phyloP scores from a whole-genome alignment of 805 yeast species.

The Kuraishia hungarica region DNA sequence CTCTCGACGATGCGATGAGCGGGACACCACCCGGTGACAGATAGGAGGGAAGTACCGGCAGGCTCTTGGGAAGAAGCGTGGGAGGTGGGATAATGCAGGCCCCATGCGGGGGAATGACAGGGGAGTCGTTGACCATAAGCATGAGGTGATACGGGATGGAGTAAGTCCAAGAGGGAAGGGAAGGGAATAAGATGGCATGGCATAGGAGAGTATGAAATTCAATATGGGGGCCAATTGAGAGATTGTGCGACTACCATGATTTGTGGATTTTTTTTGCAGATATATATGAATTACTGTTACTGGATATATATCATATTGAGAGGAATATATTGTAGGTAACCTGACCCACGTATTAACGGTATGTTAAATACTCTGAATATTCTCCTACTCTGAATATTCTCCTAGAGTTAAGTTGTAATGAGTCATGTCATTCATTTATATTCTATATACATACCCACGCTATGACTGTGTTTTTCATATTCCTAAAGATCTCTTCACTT shows the following conservation, averaged over 20 bases:
- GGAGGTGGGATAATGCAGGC: background rate
- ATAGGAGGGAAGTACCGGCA: too few relatives aligned
- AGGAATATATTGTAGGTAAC: too few relatives aligned
- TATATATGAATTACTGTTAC: too few relatives aligned
- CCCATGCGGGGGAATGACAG: background rate
- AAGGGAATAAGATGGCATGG: background rate
- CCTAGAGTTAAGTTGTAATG: too few relatives aligned
- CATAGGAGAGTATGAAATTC: background rate
- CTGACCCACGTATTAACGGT: too few relatives aligned
- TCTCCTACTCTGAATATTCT: too few relatives aligned
- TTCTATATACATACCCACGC: background rate
- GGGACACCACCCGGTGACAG: background rate
- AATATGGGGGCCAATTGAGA: background rate
- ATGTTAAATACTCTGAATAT: too few relatives aligned
- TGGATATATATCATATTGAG: too few relatives aligned
- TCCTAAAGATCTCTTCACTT: constrained; percentile 68
- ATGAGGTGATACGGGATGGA: background rate
- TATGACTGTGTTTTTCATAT: constrained; percentile 23
- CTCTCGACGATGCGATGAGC: background rate
- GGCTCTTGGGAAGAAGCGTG: background rate
- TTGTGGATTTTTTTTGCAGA: too few relatives aligned
- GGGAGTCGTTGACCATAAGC: too few relatives aligned
- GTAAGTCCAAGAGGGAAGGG: background rate
- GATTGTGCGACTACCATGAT: too few relatives aligned
- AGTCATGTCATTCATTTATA: background rate